Evolutionary conservation across 2,329 filamentous ascomycete genomes (phyloP), one percentile per base, ranked within the genome.

Genomic region (Hirsutella rhossiliensis): DNA sequence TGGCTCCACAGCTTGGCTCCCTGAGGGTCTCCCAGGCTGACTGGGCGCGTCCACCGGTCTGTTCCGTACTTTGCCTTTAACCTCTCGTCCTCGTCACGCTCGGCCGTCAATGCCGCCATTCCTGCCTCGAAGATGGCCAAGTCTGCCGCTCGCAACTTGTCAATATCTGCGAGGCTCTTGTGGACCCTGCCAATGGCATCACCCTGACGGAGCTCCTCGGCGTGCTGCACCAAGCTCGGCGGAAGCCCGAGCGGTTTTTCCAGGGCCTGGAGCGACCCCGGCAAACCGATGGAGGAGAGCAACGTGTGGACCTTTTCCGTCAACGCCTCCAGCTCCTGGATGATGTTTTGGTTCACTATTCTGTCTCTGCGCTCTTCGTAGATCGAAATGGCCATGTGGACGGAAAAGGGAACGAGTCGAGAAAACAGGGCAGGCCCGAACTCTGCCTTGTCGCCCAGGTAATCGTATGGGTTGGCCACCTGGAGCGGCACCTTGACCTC

Each of bases 211-310:
- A 98, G 83, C 57, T 97, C 92, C 58, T 97, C 90, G 0, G 90
- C 90, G 54, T 96, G 92, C 19, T 92, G 86, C 3, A 88, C 76
- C 2, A 98, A 66, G 15, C 80, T 85, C 1, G 87, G 86, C 0
- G 92, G 92, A 4, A 98, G 64, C 0, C 92, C 92, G 0, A 98
- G 72, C 0, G 92, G 92, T 59, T 96, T 97, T 59, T 98, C 92
- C 1, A 97, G 72, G 0, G 92, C 92, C 60, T 98, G 92, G 4
- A 98, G 66, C 1, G 90, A 94, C 0, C 92, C 92, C 0, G 92
- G 92, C 0, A 98, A 75, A 46, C 94, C 92, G 13, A 97, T 69
- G 0, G 84, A 89, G 17, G 84, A 79, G 19, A 97, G 67, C 1
- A 89, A 67, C 52, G 87, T 81, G 55, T 94, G 84, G 0, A 97